Evolutionary conservation across 495 filamentous ascomycete genomes (phyloP).

Genomic region (Tirmania nivea): DNA sequence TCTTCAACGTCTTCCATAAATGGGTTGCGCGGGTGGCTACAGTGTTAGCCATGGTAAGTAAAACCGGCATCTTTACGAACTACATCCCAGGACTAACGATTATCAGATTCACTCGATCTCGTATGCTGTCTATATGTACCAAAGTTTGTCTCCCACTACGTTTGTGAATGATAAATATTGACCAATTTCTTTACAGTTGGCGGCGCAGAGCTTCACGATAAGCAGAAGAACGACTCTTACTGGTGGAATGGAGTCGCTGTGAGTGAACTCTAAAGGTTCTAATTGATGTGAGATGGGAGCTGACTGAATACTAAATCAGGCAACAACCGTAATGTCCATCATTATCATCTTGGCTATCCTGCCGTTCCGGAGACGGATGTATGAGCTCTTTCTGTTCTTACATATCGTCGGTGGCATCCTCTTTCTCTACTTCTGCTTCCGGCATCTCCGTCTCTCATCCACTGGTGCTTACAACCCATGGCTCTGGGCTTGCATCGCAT

Average conservation of each 20-base stretch:
- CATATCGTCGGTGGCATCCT: slow-evolving; percentile 33
- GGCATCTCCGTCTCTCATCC: slow-evolving; percentile 20
- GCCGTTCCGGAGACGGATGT: slow-evolving; percentile 26
- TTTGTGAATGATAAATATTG: background rate
- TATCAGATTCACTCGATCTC: background rate
- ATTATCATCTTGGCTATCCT: slow-evolving; percentile 27
- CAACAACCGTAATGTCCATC: slow-evolving; percentile 28
- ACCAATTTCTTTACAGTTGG: background rate
- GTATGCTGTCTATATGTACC: slow-evolving; percentile 17
- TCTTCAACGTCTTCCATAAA: slow-evolving; percentile 34
- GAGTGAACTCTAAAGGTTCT: background rate
- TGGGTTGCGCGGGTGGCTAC: slow-evolving; percentile 34
- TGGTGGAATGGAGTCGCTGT: slow-evolving; percentile 20
- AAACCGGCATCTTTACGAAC: background rate
- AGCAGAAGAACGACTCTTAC: slow-evolving; percentile 6
- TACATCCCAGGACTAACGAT: too few relatives aligned
- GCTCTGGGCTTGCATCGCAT: slow-evolving; percentile 29
- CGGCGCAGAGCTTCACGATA: background rate
- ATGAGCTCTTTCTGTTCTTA: slow-evolving; percentile 32
- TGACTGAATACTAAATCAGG: slow-evolving; percentile 17
- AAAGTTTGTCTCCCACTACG: slow-evolving; percentile 5
- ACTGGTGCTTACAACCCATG: slow-evolving; percentile 29
- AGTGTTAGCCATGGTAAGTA: slow-evolving; percentile 21
- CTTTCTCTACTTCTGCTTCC: slow-evolving; percentile 31
- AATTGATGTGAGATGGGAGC: background rate